Base-by-base conservation (phyloP, 1,284 basidiomycete species). In the Trametes sp. region DNA sequence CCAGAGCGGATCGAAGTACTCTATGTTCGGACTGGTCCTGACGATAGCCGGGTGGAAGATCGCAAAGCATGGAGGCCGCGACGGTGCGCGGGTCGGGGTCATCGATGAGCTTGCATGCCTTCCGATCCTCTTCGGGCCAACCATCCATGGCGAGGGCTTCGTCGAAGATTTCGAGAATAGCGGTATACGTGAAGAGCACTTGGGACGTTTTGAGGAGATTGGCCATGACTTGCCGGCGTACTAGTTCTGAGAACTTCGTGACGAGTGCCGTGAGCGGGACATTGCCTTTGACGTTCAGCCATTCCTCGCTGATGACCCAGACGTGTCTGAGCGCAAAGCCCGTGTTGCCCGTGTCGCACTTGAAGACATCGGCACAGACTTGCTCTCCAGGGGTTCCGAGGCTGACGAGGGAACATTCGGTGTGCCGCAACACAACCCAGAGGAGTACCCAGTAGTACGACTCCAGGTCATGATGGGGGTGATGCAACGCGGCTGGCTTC, bases 401-500 rank as follows among this genome's bases (percentile, higher is more conserved):
- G 10, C 7, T 2, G 9, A 19, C 21, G 41, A 21, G 7, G 41
- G 7, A 5, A 21, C 41, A 44, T 2, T 31, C 14, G 10, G 61
- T 65, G 13, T 65, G 59, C 1, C 63, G 63, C 1, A 68, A 36
- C 1, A 65, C 46, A 6, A 65, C 35, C 61, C 66, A 68, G 0
- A 65, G 19, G 6, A 68, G 48, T 13, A 60, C 54, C 66, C 66
- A 68, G 41, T 63, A 65, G 54, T 50, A 52, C 2, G 59, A 65
- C 38, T 66, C 55, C 5, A 66, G 45, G 26, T 66, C 64, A 26
- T 59, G 61, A 14, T 23, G 46, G 2, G 38, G n/a, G 10, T 28
- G 10, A n/a, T 58, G 59, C 26, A 19, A 28, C 26, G 44, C 21
- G 5, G 0, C 29, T 33, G 13, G n/a, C 6, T 7, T 0, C 2